phyloP scores from a whole-genome alignment of 495 filamentous ascomycete species.

The Trichoderma parareesei region DNA sequence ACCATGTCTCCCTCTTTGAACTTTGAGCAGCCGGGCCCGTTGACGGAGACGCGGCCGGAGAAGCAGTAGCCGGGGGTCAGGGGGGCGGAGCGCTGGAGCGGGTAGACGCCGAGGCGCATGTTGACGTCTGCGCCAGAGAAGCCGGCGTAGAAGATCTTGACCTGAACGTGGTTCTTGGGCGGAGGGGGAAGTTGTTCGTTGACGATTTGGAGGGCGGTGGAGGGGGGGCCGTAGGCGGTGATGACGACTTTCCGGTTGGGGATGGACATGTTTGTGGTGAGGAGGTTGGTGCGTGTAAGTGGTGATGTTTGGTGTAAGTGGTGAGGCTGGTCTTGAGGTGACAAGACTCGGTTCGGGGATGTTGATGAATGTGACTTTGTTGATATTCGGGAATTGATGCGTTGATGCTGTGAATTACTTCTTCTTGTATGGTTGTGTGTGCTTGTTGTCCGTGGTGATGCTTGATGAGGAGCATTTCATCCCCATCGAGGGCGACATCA shows the following conservation, averaged over 20 bases:
- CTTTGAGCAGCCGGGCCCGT: conserved; percentile 21
- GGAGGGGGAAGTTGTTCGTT: conserved; percentile 24
- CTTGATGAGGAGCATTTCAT: too few species aligned
- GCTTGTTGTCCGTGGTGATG: too few species aligned
- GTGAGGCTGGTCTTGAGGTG: background rate
- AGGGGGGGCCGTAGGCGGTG: conserved; percentile 26
- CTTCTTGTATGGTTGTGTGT: too few species aligned
- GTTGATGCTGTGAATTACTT: too few species aligned
- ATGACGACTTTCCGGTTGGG: conserved; percentile 37
- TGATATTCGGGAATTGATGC: too few species aligned
- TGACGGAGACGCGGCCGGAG: conserved; percentile 26
- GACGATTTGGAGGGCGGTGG: conserved; percentile 23
- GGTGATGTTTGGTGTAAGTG: background rate
- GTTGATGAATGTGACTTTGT: too few species aligned
- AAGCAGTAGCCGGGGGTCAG: conserved; percentile 36
- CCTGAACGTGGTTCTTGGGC: conserved; percentile 28
- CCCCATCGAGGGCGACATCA: too few species aligned
- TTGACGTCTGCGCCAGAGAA: conserved; percentile 35
- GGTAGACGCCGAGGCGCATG: conserved; percentile 36
- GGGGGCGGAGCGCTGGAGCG: conserved; percentile 29
- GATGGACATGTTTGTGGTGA: conserved; percentile 9
- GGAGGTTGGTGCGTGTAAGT: too few species aligned
- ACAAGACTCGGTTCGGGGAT: background rate
- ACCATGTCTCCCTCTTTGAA: conserved; percentile 29
- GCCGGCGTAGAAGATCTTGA: conserved; percentile 31